Evolutionary conservation across 164 flowering plant genomes (phyloP), one percentile per base, ranked within the genome.

Genomic region (Chloranthus sessilifolius): DNA sequence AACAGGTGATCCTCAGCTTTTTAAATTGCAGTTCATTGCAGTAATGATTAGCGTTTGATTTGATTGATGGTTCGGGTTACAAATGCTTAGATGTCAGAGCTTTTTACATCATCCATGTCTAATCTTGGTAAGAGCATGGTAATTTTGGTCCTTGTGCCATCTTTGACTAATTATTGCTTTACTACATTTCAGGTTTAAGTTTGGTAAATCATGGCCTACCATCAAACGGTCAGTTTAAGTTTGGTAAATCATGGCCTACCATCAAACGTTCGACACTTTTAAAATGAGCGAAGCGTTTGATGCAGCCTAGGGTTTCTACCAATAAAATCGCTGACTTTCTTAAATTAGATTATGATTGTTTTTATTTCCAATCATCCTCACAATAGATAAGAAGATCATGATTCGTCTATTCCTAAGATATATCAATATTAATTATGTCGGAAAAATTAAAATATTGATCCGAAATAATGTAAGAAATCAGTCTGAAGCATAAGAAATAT

Each of bases 11-110:
- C 4, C 8, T 6, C 44, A 4, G 23, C 5, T 2, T 41, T 1
- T 16, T 41, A 43, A 2, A 43, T 3, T 47, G 27, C 16, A n/a
- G 35, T 50, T 36, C 19, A n/a, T 14, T 24, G 11, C 22, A 40
- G 44, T 39, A 29, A 23, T 23, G 55, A 17, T 23, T 51, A 7
- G 23, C 14, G 36, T 37, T 39, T 26, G 35, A 14, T 52, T 40
- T 52, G 34, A 39, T n/a, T 5, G 43, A 52, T 1, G 12, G 22
- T 9, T 23, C 19, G 26, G 11, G 17, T 51, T 25, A 14, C n/a
- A 42, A 41, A 42, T 10, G n/a, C 7, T 25, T 50, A n/a, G 42
- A 14, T 23, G 1, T 20, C 7, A 19, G 44, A n/a, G n/a, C n/a
- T n/a, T n/a, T 22, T 51, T 51, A 6, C 55, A 28, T 39, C 46